Conservation (phyloP, 345 rosid genomes). For the Citrus glauca region DNA sequence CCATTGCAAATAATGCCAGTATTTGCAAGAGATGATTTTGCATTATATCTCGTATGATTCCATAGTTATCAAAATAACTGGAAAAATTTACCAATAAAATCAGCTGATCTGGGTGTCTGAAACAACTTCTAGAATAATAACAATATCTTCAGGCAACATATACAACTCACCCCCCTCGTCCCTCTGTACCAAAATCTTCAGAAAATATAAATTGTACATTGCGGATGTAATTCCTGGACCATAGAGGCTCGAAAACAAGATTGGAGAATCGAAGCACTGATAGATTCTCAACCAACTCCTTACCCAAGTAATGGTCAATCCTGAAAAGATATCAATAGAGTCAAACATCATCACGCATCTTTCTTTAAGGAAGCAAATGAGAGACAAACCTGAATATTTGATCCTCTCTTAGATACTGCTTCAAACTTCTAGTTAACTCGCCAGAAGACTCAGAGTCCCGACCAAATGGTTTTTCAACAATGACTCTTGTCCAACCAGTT, state of each 20-base stretch:
- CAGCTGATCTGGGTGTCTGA: no score
- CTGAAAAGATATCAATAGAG: slow-evolving; percentile 28
- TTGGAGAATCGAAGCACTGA: slow-evolving; percentile 58
- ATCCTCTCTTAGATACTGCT: slow-evolving; percentile 72
- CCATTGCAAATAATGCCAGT: slow-evolving; percentile 91
- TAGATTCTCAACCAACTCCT: slow-evolving; percentile 92
- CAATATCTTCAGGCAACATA: no score
- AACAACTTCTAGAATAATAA: no score
- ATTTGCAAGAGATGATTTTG: slow-evolving; percentile 39
- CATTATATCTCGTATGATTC: no score
- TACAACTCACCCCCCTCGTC: no score
- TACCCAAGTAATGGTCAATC: slow-evolving; percentile 91
- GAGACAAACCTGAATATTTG: slow-evolving; percentile 77
- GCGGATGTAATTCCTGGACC: no score
- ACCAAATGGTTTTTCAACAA: slow-evolving; percentile 93
- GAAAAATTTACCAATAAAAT: no score
- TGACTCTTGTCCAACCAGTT: slow-evolving; percentile 87
- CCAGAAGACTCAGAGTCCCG: slow-evolving; percentile 78
- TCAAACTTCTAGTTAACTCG: slow-evolving; percentile 74
- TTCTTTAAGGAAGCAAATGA: background rate
- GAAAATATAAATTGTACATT: no score
- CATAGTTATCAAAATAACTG: no score
- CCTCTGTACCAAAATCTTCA: no score
- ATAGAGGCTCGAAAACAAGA: no score
- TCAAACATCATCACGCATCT: background rate